A percentile compares a stretch with the other conserved stretches of the same genome.
phyloP scores from a whole-genome alignment of 2,329 filamentous ascomycete genomes.

The Ophiostoma sp. region DNA sequence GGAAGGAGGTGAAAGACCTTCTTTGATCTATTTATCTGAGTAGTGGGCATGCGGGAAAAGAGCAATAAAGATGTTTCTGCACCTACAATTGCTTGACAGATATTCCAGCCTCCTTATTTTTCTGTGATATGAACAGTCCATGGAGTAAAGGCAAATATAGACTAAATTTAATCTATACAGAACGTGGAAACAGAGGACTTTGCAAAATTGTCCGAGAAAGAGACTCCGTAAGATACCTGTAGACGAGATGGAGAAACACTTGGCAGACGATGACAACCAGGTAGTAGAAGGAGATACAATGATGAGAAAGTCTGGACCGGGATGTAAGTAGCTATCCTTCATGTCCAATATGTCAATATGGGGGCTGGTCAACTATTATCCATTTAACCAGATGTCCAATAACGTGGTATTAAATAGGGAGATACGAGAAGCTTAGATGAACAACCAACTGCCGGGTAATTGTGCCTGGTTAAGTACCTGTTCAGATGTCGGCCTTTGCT shows the following conservation, averaged over 20 bases:
- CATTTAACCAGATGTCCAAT: not conserved
- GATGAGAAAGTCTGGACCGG: not conserved
- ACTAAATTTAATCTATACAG: not conserved
- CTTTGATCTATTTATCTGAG: not conserved
- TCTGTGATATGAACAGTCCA: not conserved
- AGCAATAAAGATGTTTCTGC: not conserved
- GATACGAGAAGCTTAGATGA: not conserved
- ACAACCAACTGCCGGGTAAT: not conserved
- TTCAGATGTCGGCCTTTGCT: not conserved
- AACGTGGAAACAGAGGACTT: not conserved
- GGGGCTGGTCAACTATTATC: not conserved
- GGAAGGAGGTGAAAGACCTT: not conserved
- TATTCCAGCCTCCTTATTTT: slow-evolving; percentile 13
- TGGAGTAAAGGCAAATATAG: not conserved
- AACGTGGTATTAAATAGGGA: no score
- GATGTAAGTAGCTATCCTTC: not conserved
- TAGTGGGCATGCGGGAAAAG: not conserved
- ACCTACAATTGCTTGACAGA: not conserved
- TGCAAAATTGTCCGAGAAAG: not conserved
- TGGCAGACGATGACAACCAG: not conserved
- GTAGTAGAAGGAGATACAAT: not conserved
- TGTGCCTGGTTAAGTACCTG: not conserved
- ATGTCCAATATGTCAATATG: not conserved
- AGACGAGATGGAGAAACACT: not conserved
- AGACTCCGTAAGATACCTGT: not conserved